A percentile compares a stretch with the other conserved stretches of the same genome.
Evolutionary conservation across 805 yeast species (phyloP).

Genomic region (Grigorovia jiainica): DNA sequence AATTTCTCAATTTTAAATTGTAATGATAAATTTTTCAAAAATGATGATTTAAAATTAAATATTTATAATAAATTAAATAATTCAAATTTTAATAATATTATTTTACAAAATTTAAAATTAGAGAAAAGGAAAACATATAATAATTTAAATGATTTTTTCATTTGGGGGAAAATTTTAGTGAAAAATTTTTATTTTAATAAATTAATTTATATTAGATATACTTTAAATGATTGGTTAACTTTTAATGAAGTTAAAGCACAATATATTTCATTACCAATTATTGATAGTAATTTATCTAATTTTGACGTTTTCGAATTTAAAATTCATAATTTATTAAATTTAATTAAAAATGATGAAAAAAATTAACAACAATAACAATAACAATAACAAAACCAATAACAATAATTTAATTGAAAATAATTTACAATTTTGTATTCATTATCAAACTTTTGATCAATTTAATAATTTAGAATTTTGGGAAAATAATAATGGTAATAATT

Average conservation of each 20-base stretch:
- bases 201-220: slow-evolving; percentile 58
- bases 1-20: slow-evolving; percentile 21
- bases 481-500: slow-evolving; percentile 22
- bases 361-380: not conserved
- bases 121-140: slow-evolving; percentile 5
- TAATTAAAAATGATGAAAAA: slow-evolving; percentile 2
- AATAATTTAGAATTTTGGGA: slow-evolving; percentile 22
- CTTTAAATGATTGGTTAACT: slow-evolving; percentile 73
- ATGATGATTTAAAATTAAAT: slow-evolving; percentile 19
- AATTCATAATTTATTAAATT: slow-evolving; percentile 12
- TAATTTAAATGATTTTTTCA: slow-evolving; percentile 5
- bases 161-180: slow-evolving; percentile 67
- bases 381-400: too few relatives aligned
- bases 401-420: slow-evolving; percentile 5
- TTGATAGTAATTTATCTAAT: slow-evolving; percentile 1
- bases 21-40: slow-evolving; percentile 7
- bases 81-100: slow-evolving; percentile 11
- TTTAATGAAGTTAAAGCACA: slow-evolving; percentile 25
- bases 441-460: slow-evolving; percentile 14
- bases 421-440: slow-evolving; percentile 24
- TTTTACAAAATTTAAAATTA: slow-evolving; percentile 16
- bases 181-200: slow-evolving; percentile 65
- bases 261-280: slow-evolving; percentile 18
- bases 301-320: slow-evolving; percentile 24
- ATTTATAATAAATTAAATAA: slow-evolving; percentile 12